A percentile compares a stretch with the other conserved stretches of the same genome.
phyloP scores from a whole-genome alignment of 73 alveolate genomes.

The Paramecium octaurelia region DNA sequence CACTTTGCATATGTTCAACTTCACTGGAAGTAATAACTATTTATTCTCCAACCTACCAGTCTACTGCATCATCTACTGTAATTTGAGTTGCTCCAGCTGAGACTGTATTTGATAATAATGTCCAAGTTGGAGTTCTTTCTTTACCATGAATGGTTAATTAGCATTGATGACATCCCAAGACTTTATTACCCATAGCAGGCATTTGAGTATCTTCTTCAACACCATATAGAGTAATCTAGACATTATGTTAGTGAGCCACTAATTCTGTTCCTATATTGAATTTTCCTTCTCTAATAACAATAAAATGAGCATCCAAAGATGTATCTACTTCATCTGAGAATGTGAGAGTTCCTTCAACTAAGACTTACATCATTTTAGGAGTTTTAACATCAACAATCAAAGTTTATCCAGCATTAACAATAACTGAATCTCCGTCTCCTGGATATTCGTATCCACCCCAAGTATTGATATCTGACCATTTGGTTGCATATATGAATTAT shows the following conservation, averaged over 20 bases:
- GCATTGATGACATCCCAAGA: conserved; percentile 73
- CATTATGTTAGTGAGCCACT: conserved; percentile 67
- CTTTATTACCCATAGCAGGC: conserved; percentile 84
- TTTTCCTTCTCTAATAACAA: conserved; percentile 72
- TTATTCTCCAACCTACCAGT: conserved; percentile 81
- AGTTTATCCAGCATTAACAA: conserved; percentile 66
- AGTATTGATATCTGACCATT: conserved; percentile 69
- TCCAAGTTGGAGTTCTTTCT: conserved; percentile 73
- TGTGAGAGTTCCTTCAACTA: conserved; percentile 77
- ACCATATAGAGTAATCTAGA: conserved; percentile 77
- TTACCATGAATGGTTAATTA: conserved; percentile 79
- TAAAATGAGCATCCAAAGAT: conserved; percentile 75
- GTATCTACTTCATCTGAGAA: conserved; percentile 67
- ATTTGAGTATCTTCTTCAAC: conserved; percentile 60
- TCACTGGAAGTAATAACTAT: conserved; percentile 80
- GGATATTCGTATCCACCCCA: conserved; percentile 87
- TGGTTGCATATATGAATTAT: conserved; percentile 60
- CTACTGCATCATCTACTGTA: conserved; percentile 61
- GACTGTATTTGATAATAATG: conserved; percentile 70
- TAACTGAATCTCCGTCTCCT: conserved; percentile 68
- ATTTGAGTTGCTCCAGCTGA: conserved; percentile 60
- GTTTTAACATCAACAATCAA: conserved; percentile 70
- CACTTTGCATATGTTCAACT: conserved; percentile 74
- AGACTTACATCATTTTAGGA: conserved; percentile 64
- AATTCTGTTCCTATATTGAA: conserved; percentile 80